Conservation (phyloP, 2,329 filamentous ascomycete species). For the Leptographium flavum region DNA sequence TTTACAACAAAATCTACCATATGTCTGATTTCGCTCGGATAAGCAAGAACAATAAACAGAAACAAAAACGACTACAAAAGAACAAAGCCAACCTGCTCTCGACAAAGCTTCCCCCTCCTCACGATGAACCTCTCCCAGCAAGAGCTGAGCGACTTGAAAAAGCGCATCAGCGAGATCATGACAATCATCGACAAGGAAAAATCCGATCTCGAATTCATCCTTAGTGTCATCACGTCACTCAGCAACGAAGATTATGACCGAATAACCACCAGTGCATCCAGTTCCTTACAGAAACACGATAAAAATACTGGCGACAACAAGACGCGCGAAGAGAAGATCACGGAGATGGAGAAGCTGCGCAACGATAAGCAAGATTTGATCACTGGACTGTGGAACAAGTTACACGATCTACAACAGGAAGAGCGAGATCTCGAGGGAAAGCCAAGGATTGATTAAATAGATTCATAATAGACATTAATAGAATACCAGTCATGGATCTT, state of each 20-base stretch:
- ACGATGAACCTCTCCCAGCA: background rate
- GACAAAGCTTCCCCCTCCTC: background rate
- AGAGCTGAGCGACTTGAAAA: background rate
- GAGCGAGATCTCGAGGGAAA: background rate
- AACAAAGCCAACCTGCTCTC: background rate
- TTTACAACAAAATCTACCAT: background rate
- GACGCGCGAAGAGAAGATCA: background rate
- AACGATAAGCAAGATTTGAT: background rate
- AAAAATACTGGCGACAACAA: background rate
- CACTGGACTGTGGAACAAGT: background rate
- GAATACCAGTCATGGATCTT: background rate
- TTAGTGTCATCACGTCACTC: background rate
- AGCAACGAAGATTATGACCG: background rate
- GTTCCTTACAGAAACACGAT: background rate
- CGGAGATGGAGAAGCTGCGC: background rate
- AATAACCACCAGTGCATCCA: background rate
- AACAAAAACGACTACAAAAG: background rate
- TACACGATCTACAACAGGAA: background rate
- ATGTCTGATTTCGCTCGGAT: background rate
- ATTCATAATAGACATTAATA: background rate
- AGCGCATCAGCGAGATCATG: background rate
- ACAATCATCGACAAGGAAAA: background rate
- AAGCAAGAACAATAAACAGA: background rate
- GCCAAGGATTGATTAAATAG: background rate
- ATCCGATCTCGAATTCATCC: background rate